Base-by-base conservation (phyloP, 1,139 yeast species). In the Ashbya aceris region DNA sequence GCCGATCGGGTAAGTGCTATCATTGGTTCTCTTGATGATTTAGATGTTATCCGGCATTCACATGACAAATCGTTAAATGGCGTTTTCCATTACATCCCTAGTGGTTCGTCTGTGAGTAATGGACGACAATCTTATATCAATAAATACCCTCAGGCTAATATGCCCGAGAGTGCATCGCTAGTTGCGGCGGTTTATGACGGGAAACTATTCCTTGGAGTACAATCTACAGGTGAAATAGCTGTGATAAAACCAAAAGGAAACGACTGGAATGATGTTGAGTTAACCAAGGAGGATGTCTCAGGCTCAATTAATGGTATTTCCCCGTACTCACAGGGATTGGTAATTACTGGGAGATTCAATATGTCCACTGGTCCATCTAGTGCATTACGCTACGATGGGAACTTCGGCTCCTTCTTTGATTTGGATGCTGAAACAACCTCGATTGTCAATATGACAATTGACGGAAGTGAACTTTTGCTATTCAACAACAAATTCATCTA, bases 1-100 rank as follows among this genome's bases (percentile, higher is more conserved):
- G 91, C 91, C 2, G 91, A 84, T 53, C 76, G 77, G 47, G 70
- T 83, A 2, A 73, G 71, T 42, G 74, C 83, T 4, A 68, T 73
- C 35, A 72, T 79, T 42, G 68, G 71, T 12, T 65, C 71, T 6
- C 64, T 80, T 48, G 82, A 77, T 55, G 65, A 58, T 26, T 63
- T 67, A 39, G 62, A 68, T 42, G 54, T 59, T 36, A 59, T 68
- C 10, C 66, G 66, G 8, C 40, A 37, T 2, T 8, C 17, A 26
- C 61, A 69, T 2, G 54, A 49, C 13, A 45, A 53, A 1, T 58
- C 70, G 39, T 52, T 87, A 42, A 82, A 83, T 58, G 93, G 94
- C 2, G 55, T 91, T 34, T 85, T 89, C 58, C 96, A 91, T 62
- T 91, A 81, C 62, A 17, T 6, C 23, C 23, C 23, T 17, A 6